Evolutionary conservation across 345 rosid species (phyloP).

Genomic region (Bruguiera gymnorhiza): DNA sequence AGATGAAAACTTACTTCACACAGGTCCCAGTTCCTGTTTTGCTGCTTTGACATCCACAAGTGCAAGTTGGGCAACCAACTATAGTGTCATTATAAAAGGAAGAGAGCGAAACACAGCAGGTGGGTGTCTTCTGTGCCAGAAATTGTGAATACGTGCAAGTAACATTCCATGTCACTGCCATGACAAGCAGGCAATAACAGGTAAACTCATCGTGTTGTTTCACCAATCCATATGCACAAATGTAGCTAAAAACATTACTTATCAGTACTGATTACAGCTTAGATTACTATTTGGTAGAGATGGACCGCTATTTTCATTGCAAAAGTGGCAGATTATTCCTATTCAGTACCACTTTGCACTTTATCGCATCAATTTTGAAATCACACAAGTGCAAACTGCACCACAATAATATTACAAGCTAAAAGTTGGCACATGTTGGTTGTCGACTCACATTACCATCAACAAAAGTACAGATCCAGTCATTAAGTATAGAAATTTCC

Average conservation of each 20-base stretch:
- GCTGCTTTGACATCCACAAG: constrained; percentile 7
- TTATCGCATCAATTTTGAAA: too few relatives aligned
- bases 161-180: constrained; percentile 9
- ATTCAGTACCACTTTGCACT: neutral
- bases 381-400: too few relatives aligned
- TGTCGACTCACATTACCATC: too few relatives aligned
- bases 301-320: neutral
- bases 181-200: constrained; percentile 3
- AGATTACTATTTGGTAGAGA: neutral
- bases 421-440: neutral
- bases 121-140: constrained; percentile 6
- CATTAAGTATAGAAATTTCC: neutral
- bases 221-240: neutral
- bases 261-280: neutral
- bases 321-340: neutral
- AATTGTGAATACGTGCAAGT: constrained; percentile 8
- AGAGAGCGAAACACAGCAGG: constrained; percentile 5
- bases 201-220: neutral
- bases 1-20: neutral
- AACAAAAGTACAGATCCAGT: too few relatives aligned
- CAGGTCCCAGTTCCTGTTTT: neutral
- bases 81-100: neutral
- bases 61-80: constrained; percentile 2
- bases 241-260: neutral
- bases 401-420: constrained; percentile 3